Evolutionary conservation across 768 basidiomycete genomes (phyloP).

Genomic region (Mycena haematopus): DNA sequence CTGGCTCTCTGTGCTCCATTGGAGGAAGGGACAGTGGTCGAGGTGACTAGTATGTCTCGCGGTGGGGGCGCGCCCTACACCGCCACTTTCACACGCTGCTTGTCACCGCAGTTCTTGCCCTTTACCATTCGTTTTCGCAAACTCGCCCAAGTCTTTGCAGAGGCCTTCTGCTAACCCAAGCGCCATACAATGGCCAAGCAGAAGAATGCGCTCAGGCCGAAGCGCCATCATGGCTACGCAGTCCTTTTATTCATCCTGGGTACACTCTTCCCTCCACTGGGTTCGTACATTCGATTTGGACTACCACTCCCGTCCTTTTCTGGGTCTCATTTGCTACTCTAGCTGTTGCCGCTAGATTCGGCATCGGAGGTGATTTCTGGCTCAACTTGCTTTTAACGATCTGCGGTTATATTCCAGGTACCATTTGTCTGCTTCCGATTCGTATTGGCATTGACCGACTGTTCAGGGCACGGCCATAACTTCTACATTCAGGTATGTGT

Average conservation of each 20-base stretch:
- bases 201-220: conserved; percentile 68
- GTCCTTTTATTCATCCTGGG: conserved; percentile 86
- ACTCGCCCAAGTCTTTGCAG: too few species aligned
- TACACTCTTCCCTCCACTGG: conserved; percentile 90
- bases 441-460: conserved; percentile 6
- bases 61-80: background rate
- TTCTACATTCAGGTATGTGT: conserved; percentile 83
- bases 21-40: background rate
- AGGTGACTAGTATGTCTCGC: background rate
- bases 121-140: too few species aligned
- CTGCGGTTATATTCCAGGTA: conserved; percentile 89
- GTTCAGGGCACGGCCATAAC: conserved; percentile 85
- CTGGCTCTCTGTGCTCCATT: conserved; percentile 53
- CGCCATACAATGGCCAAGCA: conserved; percentile 37
- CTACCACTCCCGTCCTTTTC: background rate
- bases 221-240: conserved; percentile 80
- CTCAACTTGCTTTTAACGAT: conserved; percentile 88
- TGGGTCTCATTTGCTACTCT: conserved; percentile 20
- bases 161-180: conserved; percentile 25
- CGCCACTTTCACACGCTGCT: background rate
- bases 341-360: conserved; percentile 95
- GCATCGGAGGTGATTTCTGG: conserved; percentile 91
- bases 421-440: conserved; percentile 22
- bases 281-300: conserved; percentile 49
- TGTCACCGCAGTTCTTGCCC: too few species aligned